These are phyloP conservation scores for Trypethelium eluteriae DNA, from an alignment of 495 filamentous ascomycete genomes.

Conservation along the genomic window DNA sequence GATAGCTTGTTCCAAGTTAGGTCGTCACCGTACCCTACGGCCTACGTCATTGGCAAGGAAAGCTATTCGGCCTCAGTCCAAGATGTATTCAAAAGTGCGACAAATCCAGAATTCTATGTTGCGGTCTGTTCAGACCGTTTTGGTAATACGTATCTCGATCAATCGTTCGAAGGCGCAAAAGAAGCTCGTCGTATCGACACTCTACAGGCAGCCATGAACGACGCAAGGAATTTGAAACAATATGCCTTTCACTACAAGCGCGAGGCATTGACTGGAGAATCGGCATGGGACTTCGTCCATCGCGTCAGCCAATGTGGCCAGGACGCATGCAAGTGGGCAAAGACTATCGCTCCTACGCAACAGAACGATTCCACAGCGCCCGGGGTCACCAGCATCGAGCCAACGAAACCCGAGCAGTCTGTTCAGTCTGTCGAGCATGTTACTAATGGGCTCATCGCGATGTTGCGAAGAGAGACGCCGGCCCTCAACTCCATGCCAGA, in stretches of 20 bases:
- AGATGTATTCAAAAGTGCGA: background rate
- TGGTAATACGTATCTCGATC: background rate
- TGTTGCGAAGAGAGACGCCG: background rate
- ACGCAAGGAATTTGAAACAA: background rate
- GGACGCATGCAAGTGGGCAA: background rate
- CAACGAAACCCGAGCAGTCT: background rate
- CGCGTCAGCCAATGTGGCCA: background rate
- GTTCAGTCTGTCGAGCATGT: background rate
- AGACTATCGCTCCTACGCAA: background rate
- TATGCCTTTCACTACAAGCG: background rate
- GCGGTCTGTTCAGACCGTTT: background rate
- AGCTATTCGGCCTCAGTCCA: background rate
- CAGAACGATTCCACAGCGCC: background rate
- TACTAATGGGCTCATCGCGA: background rate
- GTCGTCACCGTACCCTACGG: background rate
- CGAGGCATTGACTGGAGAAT: background rate
- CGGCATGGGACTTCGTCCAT: background rate
- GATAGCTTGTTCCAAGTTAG: background rate
- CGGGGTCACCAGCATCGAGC: background rate
- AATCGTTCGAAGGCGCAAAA: background rate
- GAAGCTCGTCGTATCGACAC: background rate
- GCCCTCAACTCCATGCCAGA: background rate
- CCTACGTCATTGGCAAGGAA: background rate
- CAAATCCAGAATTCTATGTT: background rate
- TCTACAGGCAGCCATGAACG: background rate